These are phyloP conservation scores for Ceratonia siliqua DNA, from an alignment of 306 rosid species.

Conservation along the genomic window DNA sequence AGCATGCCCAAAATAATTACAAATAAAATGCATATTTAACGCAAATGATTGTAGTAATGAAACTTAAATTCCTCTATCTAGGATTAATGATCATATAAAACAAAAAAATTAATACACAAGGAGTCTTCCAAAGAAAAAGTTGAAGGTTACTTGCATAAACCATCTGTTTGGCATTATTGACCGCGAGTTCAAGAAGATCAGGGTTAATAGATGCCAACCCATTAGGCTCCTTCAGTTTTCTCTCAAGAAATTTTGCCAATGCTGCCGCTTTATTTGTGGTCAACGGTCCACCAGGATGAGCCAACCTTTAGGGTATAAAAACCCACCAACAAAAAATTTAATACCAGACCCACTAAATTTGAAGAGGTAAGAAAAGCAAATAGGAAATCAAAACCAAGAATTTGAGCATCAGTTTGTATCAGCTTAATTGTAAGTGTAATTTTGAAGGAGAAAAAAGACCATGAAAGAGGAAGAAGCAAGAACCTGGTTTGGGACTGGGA, in stretches of 20 bases:
- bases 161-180: conserved; percentile 69
- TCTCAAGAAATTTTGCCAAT: conserved; percentile 77
- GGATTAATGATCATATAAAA: not conserved
- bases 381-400: conserved; percentile 19
- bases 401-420: not conserved
- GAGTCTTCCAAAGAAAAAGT: not conserved
- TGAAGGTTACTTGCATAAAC: conserved; percentile 49
- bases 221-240: conserved; percentile 72
- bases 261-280: conserved; percentile 93
- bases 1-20: not conserved
- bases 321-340: not conserved
- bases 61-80: not conserved
- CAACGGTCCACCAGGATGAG: conserved; percentile 96
- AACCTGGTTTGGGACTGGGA: conserved; percentile 70
- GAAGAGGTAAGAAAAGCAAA: not conserved
- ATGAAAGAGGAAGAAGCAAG: not conserved
- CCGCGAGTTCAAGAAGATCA: conserved; percentile 68
- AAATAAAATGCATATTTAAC: not conserved
- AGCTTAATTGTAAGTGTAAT: not conserved
- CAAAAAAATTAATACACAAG: not conserved
- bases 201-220: conserved; percentile 74
- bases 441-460: not conserved
- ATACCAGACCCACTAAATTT: conserved; percentile 33
- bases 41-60: conserved; percentile 4
- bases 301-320: conserved; percentile 51